phyloP scores from a whole-genome alignment of 768 basidiomycete genomes.

The Tephrocybe sp. region DNA sequence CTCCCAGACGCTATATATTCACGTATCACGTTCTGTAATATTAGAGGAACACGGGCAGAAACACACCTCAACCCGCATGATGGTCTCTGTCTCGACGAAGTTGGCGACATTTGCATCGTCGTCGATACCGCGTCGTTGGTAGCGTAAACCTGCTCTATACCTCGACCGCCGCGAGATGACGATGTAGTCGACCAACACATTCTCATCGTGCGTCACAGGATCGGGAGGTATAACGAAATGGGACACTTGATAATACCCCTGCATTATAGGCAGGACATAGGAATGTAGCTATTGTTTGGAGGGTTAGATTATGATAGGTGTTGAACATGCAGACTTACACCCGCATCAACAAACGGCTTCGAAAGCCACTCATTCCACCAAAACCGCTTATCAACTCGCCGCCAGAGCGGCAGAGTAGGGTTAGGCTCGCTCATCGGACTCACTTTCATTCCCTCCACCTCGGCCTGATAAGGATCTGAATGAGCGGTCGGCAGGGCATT shows the following conservation, averaged over 20 bases:
- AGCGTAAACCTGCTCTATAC: conserved; percentile 89
- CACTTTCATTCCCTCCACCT: conserved; percentile 31
- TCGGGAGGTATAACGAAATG: conserved; percentile 63
- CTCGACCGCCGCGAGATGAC: conserved; percentile 85
- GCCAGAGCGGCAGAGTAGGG: conserved; percentile 83
- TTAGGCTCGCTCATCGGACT: conserved; percentile 70
- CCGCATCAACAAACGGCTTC: conserved; percentile 84
- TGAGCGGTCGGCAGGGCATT: conserved; percentile 44
- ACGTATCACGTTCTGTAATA: background rate
- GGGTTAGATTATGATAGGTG: background rate
- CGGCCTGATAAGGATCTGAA: conserved; percentile 11
- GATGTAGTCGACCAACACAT: conserved; percentile 67
- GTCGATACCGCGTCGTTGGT: conserved; percentile 93
- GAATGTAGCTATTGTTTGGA: conserved; percentile 61
- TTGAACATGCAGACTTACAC: conserved; percentile 48
- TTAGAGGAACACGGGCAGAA: background rate
- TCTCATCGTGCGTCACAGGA: conserved; percentile 40
- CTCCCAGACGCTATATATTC: conserved; percentile 61
- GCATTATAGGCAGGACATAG: conserved; percentile 89
- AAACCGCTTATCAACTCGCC: conserved; percentile 84
- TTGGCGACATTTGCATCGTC: conserved; percentile 93
- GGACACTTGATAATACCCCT: conserved; percentile 85
- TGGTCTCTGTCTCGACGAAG: conserved; percentile 93
- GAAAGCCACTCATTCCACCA: conserved; percentile 97
- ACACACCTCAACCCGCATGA: conserved; percentile 77